Base-by-base conservation (phyloP, 768 basidiomycete species). In the Galerina marginata region DNA sequence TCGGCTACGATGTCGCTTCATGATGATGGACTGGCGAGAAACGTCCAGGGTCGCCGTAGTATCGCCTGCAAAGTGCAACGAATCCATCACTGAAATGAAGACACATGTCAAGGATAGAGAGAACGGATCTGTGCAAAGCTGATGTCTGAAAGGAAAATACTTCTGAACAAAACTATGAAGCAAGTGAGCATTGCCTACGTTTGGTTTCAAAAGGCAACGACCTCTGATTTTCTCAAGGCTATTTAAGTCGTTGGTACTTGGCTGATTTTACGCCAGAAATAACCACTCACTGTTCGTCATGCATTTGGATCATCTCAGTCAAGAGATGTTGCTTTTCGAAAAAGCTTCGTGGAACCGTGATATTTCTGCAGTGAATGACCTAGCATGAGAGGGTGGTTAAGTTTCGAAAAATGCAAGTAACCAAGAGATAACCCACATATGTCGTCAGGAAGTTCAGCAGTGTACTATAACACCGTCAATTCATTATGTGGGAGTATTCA, bases 251-350 rank as follows among this genome's bases (percentile, higher is more conserved):
- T 44, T 45, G 42, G 42, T 56, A n/a, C 12, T 51, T 43, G 33
- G 9, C 25, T 39, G 48, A 37, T 10, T 15, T 2, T 51, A 25
- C 51, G 9, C 16, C 10, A 6, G n/a, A 50, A 42, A 43, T 36
- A 36, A 15, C 54, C 23, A 76, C 91, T 64, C 64, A 93, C 92
- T 92, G 87, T 26, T 85, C 80, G 36, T 86, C 79, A 66, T 94
- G 92, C 11, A 88, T 60, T 36, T 73, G 73, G 48, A 93, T 88
- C 79, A 92, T 89, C 56, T 92, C 88, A 65, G n/a, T 93, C 93
- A 12, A 95, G 77, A 3, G 91, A 91, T 54, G 76, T 79, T 1
- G 84, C 86, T 20, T 75, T 67, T 20, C 72, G 72, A 51, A 93
- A 93, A 78, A 2, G 70, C 77, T 6, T 83, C 74, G 58, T 88